A percentile compares a stretch with the other conserved stretches of the same genome.
phyloP scores from a whole-genome alignment of 331 rosid species.

The Malus hybrid region DNA sequence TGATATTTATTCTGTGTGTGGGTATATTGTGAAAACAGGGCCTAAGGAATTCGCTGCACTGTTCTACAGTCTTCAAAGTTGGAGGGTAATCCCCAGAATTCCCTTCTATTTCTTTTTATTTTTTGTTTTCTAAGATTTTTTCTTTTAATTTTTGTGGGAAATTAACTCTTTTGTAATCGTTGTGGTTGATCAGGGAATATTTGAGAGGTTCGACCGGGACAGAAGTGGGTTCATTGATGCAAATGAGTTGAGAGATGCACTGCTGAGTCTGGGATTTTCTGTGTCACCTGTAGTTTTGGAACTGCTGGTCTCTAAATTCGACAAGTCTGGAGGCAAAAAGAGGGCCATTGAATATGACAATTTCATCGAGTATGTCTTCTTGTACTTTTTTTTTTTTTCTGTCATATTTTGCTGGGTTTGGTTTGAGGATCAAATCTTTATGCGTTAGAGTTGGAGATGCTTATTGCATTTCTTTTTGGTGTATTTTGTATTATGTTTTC shows the following conservation, averaged over 20 bases:
- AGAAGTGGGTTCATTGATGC: constrained; percentile 79
- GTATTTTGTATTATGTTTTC: neutral
- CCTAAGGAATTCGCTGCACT: constrained; percentile 86
- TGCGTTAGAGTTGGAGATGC: neutral
- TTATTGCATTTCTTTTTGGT: neutral
- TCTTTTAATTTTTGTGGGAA: neutral
- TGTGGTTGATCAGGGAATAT: constrained; percentile 43
- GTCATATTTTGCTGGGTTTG: neutral
- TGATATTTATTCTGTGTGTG: neutral
- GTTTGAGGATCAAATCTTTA: neutral
- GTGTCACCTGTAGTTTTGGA: constrained; percentile 77
- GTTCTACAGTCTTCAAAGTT: constrained; percentile 89
- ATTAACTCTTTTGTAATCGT: neutral
- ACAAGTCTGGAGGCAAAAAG: constrained; percentile 75
- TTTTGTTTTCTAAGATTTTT: neutral
- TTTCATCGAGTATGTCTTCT: constrained; percentile 75
- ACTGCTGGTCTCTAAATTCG: constrained; percentile 85
- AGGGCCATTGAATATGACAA: constrained; percentile 89
- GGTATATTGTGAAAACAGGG: constrained; percentile 31
- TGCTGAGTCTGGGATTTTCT: constrained; percentile 73
- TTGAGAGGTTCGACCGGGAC: constrained; percentile 83
- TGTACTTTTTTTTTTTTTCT: neutral
- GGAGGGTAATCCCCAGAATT: constrained; percentile 61
- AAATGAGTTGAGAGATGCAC: constrained; percentile 76
- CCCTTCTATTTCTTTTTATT: no score